Conservation (phyloP, 768 basidiomycete genomes). For the Panaeolus cyanescens region DNA sequence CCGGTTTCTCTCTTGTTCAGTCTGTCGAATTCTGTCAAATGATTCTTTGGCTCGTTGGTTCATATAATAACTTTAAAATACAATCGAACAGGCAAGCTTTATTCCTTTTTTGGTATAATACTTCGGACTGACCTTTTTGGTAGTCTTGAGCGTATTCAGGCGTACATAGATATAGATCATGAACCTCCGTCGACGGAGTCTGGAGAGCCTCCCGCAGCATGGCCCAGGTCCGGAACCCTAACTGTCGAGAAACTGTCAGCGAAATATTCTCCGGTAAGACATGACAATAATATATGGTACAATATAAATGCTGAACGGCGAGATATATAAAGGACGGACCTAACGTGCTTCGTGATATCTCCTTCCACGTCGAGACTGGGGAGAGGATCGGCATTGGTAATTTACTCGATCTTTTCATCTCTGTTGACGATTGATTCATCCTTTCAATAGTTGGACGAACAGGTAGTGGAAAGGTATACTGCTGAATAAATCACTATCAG, state of each 20-base stretch:
- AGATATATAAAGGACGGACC: conserved; percentile 36
- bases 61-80: conserved; percentile 49
- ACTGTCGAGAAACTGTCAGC: conserved; percentile 58
- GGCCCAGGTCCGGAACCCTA: conserved; percentile 63
- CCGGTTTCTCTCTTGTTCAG: conserved; percentile 61
- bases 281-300: conserved; percentile 15
- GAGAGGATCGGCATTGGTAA: conserved; percentile 53
- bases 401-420: conserved; percentile 5
- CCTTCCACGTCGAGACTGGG: conserved; percentile 53
- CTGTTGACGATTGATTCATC: neutral
- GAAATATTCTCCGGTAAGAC: conserved; percentile 43
- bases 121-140: conserved; percentile 45
- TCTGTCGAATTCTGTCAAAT: conserved; percentile 59
- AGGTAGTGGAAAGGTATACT: conserved; percentile 43
- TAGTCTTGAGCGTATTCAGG: conserved; percentile 72
- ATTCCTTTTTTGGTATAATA: neutral
- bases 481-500: neutral
- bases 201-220: conserved; percentile 62
- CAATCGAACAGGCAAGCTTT: conserved; percentile 40
- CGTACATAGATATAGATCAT: conserved; percentile 60
- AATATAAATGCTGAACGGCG: neutral
- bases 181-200: conserved; percentile 42
- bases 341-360: conserved; percentile 46
- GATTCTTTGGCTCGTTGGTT: conserved; percentile 53
- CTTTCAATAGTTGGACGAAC: conserved; percentile 40